Base-by-base conservation (phyloP, 169 alveolate species). In the Gregarina niphandrodes region DNA sequence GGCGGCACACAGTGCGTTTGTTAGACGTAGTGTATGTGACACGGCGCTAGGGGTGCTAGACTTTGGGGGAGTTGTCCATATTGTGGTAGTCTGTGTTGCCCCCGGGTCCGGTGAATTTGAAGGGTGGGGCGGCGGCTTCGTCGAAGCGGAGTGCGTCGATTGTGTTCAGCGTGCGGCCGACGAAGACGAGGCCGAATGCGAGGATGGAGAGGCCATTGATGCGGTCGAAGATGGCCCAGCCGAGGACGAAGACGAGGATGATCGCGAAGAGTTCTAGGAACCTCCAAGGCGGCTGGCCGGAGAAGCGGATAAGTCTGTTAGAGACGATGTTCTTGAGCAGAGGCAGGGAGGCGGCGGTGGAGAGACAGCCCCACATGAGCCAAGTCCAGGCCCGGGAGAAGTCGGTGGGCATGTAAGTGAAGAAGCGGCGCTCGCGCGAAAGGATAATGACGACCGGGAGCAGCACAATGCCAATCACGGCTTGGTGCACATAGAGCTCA, bases 231-330 rank as follows among this genome's bases (percentile, higher is more conserved):
- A 63, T 45, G 31, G 69, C 9, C 9, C 13, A 42, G 39, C 91
- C 91, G 37, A 79, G 73, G 36, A 76, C 42, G 51, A 79, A 79
- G 32, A 79, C 75, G 21, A 79, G 56, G n/a, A 70, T 67, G 17
- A 79, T 82, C 2, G 91, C 69, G 31, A 79, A 23, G 21, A 79
- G 66, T 57, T 79, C 91, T 16, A 78, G 70, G 48, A 67, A 65
- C 30, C 91, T 64, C 91, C 91, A 79, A 37, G 91, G 91, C 29
- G 81, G 89, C 46, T 79, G 91, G n/a, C 87, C 88, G 6, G 88
- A 76, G 37, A 75, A 64, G 39, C 88, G 66, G 54, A 79, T 78
- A 3, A 79, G 61, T 19, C 87, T 66, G 51, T 79, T 79, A 21
- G 89, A 73, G 17, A 79, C 77, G 12, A 77, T 78, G 64, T 79